Evolutionary conservation across 805 yeast species (phyloP).

Genomic region (Barnettozyma siamensis): DNA sequence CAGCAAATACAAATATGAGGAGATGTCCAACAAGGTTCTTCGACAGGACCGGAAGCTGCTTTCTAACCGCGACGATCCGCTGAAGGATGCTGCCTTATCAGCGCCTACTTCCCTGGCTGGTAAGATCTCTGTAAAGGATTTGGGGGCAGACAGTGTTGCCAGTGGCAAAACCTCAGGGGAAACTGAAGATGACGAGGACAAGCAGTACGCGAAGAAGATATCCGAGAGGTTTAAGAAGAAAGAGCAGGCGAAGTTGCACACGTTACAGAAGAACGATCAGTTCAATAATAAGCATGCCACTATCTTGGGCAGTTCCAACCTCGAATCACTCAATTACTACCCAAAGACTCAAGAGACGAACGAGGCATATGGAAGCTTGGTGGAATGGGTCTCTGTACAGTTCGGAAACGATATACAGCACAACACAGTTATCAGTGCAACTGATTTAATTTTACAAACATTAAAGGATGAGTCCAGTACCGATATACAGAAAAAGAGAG

Average conservation of each 20-base stretch:
- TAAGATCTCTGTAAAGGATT: conserved; percentile 55
- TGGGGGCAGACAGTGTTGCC: conserved; percentile 44
- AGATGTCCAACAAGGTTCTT: conserved; percentile 73
- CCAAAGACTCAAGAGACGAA: conserved; percentile 55
- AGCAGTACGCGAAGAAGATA: conserved; percentile 15
- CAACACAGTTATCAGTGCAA: conserved; percentile 62
- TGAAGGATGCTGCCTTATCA: conserved; percentile 43
- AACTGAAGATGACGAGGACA: conserved; percentile 17
- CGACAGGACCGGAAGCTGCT: conserved; percentile 49
- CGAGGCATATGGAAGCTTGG: conserved; percentile 47
- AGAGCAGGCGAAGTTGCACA: conserved; percentile 14
- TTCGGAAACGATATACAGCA: conserved; percentile 73
- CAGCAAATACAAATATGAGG: conserved; percentile 50
- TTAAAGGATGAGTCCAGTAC: conserved; percentile 41
- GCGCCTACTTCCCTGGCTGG: conserved; percentile 74
- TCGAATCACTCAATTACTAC: conserved; percentile 52
- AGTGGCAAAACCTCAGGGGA: conserved; percentile 10
- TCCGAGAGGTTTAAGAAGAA: conserved; percentile 16
- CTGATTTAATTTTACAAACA: conserved; percentile 56
- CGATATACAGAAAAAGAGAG: conserved; percentile 41
- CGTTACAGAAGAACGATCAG: conserved; percentile 4
- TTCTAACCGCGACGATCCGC: conserved; percentile 34
- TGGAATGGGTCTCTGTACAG: conserved; percentile 49
- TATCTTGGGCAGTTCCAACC: conserved; percentile 27
- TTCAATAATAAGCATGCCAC: conserved; percentile 16